A percentile compares a stretch with the other conserved stretches of the same genome.
Evolutionary conservation across 176 grass and related monocot genomes (phyloP).

Genomic region (Cenchrus purpureus): DNA sequence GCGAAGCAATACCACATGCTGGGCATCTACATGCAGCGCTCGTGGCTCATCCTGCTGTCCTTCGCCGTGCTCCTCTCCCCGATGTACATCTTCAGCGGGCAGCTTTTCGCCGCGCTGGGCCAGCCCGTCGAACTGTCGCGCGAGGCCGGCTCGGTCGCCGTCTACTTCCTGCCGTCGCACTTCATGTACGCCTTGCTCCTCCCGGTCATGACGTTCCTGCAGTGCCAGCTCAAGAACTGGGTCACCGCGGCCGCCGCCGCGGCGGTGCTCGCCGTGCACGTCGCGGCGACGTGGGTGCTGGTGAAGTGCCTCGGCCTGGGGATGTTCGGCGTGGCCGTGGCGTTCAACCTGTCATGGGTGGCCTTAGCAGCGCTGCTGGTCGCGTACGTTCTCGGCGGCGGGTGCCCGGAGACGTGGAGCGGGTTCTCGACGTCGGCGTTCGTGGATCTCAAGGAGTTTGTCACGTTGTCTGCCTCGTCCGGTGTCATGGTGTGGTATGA

Average conservation of each 20-base stretch:
- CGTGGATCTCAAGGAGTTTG: conserved; percentile 44
- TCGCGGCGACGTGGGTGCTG: conserved; percentile 44
- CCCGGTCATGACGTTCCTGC: conserved; percentile 47
- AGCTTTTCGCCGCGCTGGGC: conserved; percentile 57
- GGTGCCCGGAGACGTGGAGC: conserved; percentile 47
- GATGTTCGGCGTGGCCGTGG: conserved; percentile 32
- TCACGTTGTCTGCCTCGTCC: conserved; percentile 33
- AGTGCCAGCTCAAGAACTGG: conserved; percentile 54
- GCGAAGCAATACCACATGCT: conserved; percentile 77
- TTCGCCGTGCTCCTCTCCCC: conserved; percentile 45
- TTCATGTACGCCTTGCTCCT: conserved; percentile 41
- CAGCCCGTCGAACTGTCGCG: conserved; percentile 43
- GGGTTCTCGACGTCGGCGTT: conserved; percentile 51
- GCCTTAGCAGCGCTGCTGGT: conserved; percentile 10
- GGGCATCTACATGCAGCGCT: conserved; percentile 75
- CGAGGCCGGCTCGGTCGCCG: neutral
- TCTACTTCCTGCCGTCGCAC: conserved; percentile 42
- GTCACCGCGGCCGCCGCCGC: conserved; percentile 16
- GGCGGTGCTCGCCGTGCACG: conserved; percentile 30
- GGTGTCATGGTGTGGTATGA: conserved; percentile 64
- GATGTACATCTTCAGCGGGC: conserved; percentile 64
- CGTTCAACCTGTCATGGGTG: conserved; percentile 37
- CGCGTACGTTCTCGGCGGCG: conserved; percentile 33
- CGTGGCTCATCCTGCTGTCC: conserved; percentile 65
- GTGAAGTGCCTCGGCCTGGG: conserved; percentile 42